Evolutionary conservation across 768 basidiomycete genomes (phyloP).

Genomic region (Rhizopogon vinicolor): DNA sequence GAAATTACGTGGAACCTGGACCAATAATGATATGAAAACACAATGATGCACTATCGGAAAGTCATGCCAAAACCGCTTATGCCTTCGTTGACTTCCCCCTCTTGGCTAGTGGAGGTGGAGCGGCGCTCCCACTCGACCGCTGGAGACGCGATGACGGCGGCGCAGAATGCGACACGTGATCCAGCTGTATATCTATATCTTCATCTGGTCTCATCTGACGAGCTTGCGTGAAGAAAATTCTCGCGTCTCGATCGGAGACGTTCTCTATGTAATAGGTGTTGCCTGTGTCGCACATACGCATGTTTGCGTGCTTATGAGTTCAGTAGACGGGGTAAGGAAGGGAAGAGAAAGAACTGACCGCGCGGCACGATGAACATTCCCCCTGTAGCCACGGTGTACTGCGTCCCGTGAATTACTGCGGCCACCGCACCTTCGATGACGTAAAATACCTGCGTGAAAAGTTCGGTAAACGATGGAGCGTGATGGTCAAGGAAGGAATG

Average conservation of each 20-base stretch:
- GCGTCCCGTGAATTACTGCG: conserved; percentile 77
- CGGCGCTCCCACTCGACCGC: conserved; percentile 17
- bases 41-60: neutral
- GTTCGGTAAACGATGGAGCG: neutral
- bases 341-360: conserved; percentile 42
- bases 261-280: conserved; percentile 92
- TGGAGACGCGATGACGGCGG: conserved; percentile 25
- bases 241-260: conserved; percentile 72
- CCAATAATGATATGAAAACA: neutral
- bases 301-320: neutral
- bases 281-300: conserved; percentile 38
- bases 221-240: conserved; percentile 91
- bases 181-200: conserved; percentile 6
- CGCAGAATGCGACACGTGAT: conserved; percentile 24
- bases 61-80: neutral
- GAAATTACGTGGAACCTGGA: neutral
- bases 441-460: conserved; percentile 54
- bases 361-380: conserved; percentile 89
- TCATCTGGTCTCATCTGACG: conserved; percentile 41
- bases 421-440: conserved; percentile 88
- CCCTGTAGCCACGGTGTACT: conserved; percentile 73
- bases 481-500: conserved; percentile 4
- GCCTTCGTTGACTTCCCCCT: conserved; percentile 4
- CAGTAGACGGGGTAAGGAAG: neutral
- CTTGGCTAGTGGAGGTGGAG: conserved; percentile 9